These are phyloP conservation scores for Thuidium tamariscinum DNA, from an alignment of 225 moss, liverwort and hornwort genomes.

Conservation along the genomic window DNA sequence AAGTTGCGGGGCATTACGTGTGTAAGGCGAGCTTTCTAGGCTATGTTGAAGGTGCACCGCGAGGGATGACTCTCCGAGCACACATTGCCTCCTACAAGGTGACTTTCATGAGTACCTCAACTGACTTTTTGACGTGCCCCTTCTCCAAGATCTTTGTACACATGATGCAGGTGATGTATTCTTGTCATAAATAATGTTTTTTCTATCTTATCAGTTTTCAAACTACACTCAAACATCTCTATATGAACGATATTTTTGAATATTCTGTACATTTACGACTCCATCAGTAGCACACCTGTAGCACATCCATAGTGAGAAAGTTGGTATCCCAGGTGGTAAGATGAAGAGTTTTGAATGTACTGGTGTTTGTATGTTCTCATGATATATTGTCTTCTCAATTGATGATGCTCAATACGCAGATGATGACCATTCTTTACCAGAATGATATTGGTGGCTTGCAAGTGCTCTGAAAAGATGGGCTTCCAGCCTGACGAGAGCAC, in stretches of 20 bases:
- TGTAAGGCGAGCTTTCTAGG: slow-evolving; percentile 32
- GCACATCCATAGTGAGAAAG: neutral
- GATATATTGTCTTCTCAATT: neutral
- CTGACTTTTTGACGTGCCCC: neutral
- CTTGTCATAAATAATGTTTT: neutral
- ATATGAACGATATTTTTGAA: neutral
- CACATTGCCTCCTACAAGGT: slow-evolving; percentile 46
- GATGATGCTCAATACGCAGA: neutral
- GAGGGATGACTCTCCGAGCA: slow-evolving; percentile 41
- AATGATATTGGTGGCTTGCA: slow-evolving; percentile 1
- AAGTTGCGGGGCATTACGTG: slow-evolving; percentile 22
- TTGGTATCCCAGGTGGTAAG: neutral
- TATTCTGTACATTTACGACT: neutral
- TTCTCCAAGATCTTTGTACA: neutral
- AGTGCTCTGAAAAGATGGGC: neutral
- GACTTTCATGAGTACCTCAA: neutral
- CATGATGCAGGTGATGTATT: too few relatives aligned
- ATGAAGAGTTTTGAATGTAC: neutral
- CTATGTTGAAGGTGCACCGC: slow-evolving; percentile 33
- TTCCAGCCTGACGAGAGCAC: neutral
- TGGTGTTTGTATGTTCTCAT: neutral
- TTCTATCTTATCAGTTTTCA: too few relatives aligned
- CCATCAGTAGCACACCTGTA: neutral
- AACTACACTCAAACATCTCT: neutral
- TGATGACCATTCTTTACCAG: neutral